Conservation (phyloP, 164 flowering plant genomes). For the Buxus sempervirens region DNA sequence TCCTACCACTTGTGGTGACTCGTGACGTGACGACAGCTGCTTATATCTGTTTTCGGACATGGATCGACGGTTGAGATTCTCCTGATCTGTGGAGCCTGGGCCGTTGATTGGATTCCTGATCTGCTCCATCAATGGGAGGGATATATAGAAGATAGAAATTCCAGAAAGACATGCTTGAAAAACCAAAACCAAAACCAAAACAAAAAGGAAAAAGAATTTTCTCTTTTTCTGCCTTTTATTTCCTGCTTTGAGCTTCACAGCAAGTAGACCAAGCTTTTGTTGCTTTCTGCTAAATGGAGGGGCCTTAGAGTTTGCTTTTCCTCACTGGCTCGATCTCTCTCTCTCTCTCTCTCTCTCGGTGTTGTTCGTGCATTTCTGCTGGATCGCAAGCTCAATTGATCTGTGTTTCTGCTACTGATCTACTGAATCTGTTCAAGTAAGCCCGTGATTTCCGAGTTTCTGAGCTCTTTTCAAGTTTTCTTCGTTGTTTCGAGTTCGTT, state of each 20-base stretch:
- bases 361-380: background rate
- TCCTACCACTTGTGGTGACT: conserved; percentile 9
- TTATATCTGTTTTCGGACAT: background rate
- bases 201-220: background rate
- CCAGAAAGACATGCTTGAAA: background rate
- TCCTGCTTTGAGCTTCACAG: conserved; percentile 27
- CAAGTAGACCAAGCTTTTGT: conserved; percentile 29
- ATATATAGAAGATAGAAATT: conserved; percentile 1
- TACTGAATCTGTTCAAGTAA: conserved; percentile 7
- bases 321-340: no score
- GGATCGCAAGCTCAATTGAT: background rate
- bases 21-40: conserved; percentile 11
- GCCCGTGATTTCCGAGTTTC: background rate
- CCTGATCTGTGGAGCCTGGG: background rate
- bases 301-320: conserved; percentile 30
- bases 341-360: no score
- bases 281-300: conserved; percentile 59
- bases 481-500: background rate
- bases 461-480: background rate
- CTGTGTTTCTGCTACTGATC: background rate
- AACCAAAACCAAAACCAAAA: no score
- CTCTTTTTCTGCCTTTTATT: background rate
- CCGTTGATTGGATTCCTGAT: conserved; percentile 12
- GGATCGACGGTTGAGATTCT: conserved; percentile 19
- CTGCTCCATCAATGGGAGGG: conserved; percentile 15